phyloP scores from a whole-genome alignment of 169 alveolate species.

The Cardiosporidium cionae region DNA sequence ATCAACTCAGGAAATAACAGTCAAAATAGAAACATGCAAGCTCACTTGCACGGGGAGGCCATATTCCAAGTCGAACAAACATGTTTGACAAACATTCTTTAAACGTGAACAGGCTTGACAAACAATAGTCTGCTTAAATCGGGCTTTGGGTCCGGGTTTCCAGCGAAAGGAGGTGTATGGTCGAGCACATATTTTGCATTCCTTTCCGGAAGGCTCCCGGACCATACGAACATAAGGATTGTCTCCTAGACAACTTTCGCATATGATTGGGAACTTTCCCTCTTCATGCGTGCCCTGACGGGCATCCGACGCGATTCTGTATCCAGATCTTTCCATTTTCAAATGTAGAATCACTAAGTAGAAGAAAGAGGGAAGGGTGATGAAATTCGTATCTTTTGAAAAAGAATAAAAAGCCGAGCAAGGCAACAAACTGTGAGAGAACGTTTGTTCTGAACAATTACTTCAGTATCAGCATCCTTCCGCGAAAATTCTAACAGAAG shows the following conservation, averaged over 20 bases:
- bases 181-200: slow-evolving; percentile 92
- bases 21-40: background rate
- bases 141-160: slow-evolving; percentile 89
- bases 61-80: slow-evolving; percentile 92
- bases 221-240: slow-evolving; percentile 93
- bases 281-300: slow-evolving; percentile 66
- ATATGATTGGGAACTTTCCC: slow-evolving; percentile 91
- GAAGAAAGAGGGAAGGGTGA: no score
- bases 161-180: slow-evolving; percentile 96
- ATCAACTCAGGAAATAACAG: background rate
- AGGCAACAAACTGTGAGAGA: no score
- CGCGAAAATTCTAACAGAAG: no score
- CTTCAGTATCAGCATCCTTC: no score
- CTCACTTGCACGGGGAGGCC: slow-evolving; percentile 93
- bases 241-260: slow-evolving; percentile 96
- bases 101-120: slow-evolving; percentile 95
- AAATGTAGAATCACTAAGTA: no score
- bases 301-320: slow-evolving; percentile 61
- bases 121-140: slow-evolving; percentile 90
- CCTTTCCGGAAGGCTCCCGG: slow-evolving; percentile 84
- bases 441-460: no score
- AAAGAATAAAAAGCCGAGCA: no score
- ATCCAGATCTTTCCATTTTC: slow-evolving; percentile 65
- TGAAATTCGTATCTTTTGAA: no score
- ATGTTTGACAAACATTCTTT: slow-evolving; percentile 96